Evolutionary conservation across 805 yeast genomes (phyloP).

Genomic region (Blastobotrys peoriensis): DNA sequence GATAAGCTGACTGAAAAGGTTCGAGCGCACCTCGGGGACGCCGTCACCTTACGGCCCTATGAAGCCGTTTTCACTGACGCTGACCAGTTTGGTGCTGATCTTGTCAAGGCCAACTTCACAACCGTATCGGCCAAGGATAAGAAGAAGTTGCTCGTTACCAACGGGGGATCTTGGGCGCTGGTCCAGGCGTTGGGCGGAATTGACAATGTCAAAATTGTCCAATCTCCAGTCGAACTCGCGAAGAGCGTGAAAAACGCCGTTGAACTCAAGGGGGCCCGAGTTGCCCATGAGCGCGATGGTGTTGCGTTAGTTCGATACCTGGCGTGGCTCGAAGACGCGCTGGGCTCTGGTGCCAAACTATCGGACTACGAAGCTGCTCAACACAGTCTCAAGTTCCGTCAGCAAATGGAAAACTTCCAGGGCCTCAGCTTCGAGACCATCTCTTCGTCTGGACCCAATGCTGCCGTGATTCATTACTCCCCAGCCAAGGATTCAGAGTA

Average conservation of each 20-base stretch:
- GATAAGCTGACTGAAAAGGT: conserved; percentile 37
- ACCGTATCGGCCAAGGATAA: conserved; percentile 19
- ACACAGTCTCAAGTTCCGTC: conserved; percentile 44
- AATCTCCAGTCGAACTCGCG: conserved; percentile 57
- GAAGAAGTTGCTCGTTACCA: conserved; percentile 46
- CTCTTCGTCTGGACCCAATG: conserved; percentile 69
- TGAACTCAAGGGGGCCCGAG: conserved; percentile 65
- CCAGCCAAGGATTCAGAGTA: conserved; percentile 53
- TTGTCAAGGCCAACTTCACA: conserved; percentile 9
- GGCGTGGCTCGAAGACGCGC: conserved; percentile 72
- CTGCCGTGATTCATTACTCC: conserved; percentile 70
- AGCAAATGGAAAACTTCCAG: conserved; percentile 31
- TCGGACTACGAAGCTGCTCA: conserved; percentile 55
- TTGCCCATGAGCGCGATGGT: conserved; percentile 82
- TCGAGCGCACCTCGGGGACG: conserved; percentile 35
- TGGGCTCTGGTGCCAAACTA: conserved; percentile 36
- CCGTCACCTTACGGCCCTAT: conserved; percentile 50
- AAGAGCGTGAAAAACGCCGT: conserved; percentile 70
- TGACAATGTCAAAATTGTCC: conserved; percentile 36
- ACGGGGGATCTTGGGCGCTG: conserved; percentile 63
- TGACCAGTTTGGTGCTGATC: conserved; percentile 18
- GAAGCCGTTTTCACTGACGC: conserved; percentile 54
- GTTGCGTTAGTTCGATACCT: conserved; percentile 65
- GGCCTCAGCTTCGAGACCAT: conserved; percentile 73
- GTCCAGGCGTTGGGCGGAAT: conserved; percentile 43